Base-by-base conservation (phyloP, 768 basidiomycete genomes). In the Termitomyces sp. region DNA sequence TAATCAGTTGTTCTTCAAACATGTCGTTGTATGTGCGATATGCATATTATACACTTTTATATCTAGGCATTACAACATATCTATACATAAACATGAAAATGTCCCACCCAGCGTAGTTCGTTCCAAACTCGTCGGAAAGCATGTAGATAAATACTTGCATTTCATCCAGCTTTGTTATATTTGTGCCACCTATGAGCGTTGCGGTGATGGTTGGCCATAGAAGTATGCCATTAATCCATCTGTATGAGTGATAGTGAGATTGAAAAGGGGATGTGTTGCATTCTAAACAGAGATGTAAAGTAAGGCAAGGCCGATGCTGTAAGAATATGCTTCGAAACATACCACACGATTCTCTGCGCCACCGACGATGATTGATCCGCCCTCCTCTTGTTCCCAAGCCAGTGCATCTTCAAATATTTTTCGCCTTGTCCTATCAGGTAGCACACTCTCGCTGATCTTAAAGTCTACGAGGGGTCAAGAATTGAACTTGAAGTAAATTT, bases 201-300 rank as follows among this genome's bases (percentile, higher is more conserved):
- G 68, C 13, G 82, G 82, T 30, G 84, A 62, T 0, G 61, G 71
- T 61, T 91, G 89, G 3, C 77, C 74, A 70, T 93, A 93, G 67
- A 92, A 93, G 70, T 89, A 77, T 12, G 79, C 74, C 83, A 93
- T 85, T 20, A 93, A 79, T 0, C 68, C 80, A 62, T 87, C 81
- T 3, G 82, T 71, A 62, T 92, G 84, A 0, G 89, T 84, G 4
- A 84, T 75, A 0, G 89, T 87, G 50, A 93, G 71, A 62, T 91
- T 90, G 72, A 91, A 88, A 14, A 93, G 61, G 0, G 91, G 91
- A 61, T 91, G 88, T 0, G 88, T 89, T 6, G 91, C 89, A 65
- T 94, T 94, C 90, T 93, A 60, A 5, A 16, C 33, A 3, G 41
- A 18, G 50, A 12, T 32, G 6, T 32, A 40, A 18, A 57, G 51